Base-by-base conservation (phyloP, 768 basidiomycete species). In the Multifurca ochricompacta region DNA sequence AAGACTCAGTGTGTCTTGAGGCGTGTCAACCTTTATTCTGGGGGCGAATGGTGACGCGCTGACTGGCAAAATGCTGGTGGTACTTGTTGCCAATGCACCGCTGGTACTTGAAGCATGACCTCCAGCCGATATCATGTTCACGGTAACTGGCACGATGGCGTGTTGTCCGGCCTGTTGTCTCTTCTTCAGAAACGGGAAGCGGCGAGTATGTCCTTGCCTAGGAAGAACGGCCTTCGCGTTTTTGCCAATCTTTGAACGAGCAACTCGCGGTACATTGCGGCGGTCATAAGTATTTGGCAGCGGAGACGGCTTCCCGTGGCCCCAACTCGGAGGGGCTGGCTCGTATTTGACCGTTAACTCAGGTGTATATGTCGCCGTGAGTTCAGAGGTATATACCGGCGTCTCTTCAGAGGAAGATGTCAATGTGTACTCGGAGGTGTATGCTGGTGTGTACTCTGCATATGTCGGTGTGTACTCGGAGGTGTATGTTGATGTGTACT, bases 231-330 rank as follows among this genome's bases (percentile, higher is more conserved):
- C 28, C 45, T 35, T 56, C 25, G 32, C 23, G 9, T 28, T 28
- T 23, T 44, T 57, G 40, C 44, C 32, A 9, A 31, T 23, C 48
- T 48, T 51, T 2, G 19, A 25, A 32, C 56, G 56, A 14, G 56
- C 18, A 31, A 57, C 56, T 31, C 56, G 37, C 16, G 37, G 56
- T 13, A 39, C 51, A 21, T 43, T 52, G 39, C 56, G 56, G 36
- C 56, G 50, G 3, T 52, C 37, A 25, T 27, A 10, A 35, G 7
- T 25, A 19, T 57, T 35, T 18, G 56, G 50, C 28, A 52, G 19
- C 10, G 51, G 56, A 4, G 56, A 57, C 18, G 56, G 56, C 34
- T 48, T 57, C 40, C 56, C 56, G 11, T 52, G 37, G 21, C 32
- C 56, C 56, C 27, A n/a, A 34, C 44, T 52, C 16, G 56, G 50